Evolutionary conservation across 2,329 filamentous ascomycete species (phyloP).

Genomic region (Alternaria arborescens): DNA sequence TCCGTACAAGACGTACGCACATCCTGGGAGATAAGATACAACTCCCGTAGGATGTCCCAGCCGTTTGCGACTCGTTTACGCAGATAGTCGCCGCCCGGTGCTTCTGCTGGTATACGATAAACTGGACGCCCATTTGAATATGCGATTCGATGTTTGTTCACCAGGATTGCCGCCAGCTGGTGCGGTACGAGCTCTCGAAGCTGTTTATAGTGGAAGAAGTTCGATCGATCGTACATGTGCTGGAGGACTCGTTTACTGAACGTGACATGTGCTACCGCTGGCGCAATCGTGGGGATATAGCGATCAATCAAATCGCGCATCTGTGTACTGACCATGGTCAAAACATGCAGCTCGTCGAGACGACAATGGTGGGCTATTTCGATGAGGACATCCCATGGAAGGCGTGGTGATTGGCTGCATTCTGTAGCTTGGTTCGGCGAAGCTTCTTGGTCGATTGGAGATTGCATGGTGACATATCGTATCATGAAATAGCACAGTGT

Average conservation of each 20-base stretch:
- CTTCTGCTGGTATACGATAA: constrained; percentile 25
- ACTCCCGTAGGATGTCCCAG: constrained; percentile 35
- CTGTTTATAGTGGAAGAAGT: not conserved
- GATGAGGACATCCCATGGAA: constrained; percentile 46
- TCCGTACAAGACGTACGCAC: constrained; percentile 22
- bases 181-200: constrained; percentile 38
- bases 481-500: not conserved
- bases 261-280: constrained; percentile 37
- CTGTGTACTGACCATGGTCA: constrained; percentile 32
- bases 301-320: constrained; percentile 34
- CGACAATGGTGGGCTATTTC: constrained; percentile 37
- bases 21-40: constrained; percentile 37
- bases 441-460: not conserved
- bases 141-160: constrained; percentile 38
- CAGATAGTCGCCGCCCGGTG: constrained; percentile 35
- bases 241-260: constrained; percentile 32
- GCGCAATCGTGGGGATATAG: constrained; percentile 40
- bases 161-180: constrained; percentile 41
- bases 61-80: constrained; percentile 40
- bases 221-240: constrained; percentile 10
- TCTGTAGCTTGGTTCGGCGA: not conserved
- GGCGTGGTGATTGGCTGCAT: constrained; percentile 19
- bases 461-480: not conserved
- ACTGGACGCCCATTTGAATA: constrained; percentile 1
- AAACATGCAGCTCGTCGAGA: constrained; percentile 37